Conservation (phyloP, 306 rosid genomes). For the barrel medic (Medicago truncatula) region DNA sequence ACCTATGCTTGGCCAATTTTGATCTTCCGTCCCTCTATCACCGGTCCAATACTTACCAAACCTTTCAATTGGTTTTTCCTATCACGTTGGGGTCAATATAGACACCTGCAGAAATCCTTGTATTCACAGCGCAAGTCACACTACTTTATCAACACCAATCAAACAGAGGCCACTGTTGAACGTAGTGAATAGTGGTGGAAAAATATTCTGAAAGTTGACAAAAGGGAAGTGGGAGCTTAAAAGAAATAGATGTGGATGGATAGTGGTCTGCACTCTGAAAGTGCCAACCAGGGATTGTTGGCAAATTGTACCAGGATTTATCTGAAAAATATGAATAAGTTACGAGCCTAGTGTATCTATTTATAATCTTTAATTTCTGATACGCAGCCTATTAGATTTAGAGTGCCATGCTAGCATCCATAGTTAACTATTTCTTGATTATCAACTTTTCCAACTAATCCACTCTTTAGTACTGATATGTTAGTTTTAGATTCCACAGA, state of each 20-base stretch:
- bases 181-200: background rate
- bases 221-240: background rate
- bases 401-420: background rate
- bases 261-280: background rate
- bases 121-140: constrained; percentile 1
- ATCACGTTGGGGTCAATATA: constrained; percentile 6
- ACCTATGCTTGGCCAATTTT: no score
- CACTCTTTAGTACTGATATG: background rate
- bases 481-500: background rate
- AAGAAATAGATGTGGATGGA: background rate
- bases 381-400: no score
- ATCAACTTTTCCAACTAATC: constrained; percentile 3
- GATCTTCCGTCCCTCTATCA: background rate
- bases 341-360: no score
- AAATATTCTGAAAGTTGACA: background rate
- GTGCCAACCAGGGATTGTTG: background rate
- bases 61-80: constrained; percentile 13
- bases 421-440: background rate
- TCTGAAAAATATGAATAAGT: no score
- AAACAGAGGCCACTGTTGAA: background rate
- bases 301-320: no score
- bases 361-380: no score
- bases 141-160: background rate
- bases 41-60: background rate
- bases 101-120: background rate